Evolutionary conservation across 306 rosid genomes (phyloP).

Genomic region (Canavalia ensiformis): DNA sequence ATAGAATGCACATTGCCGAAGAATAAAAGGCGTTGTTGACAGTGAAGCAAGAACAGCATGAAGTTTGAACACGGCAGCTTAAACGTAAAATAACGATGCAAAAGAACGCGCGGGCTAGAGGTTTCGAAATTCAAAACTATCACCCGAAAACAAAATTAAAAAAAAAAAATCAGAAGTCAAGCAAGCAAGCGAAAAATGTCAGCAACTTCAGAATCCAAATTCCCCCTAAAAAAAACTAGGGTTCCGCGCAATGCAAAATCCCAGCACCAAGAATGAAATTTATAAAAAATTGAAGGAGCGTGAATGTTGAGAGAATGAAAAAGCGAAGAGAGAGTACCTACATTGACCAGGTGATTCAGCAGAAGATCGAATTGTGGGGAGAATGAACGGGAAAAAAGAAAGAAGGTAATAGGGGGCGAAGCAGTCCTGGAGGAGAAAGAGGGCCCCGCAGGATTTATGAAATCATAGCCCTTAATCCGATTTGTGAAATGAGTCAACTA

Average conservation of each 20-base stretch:
- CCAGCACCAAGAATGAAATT: neutral
- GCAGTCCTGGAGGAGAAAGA: conserved; percentile 48
- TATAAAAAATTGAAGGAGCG: conserved; percentile 19
- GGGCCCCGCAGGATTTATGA: conserved; percentile 59
- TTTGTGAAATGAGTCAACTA: conserved; percentile 43
- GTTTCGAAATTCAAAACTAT: conserved; percentile 30
- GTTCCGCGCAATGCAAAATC: conserved; percentile 49
- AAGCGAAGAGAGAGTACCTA: conserved; percentile 57
- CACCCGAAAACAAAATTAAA: neutral
- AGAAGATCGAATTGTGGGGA: conserved; percentile 52
- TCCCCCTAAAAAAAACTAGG: conserved; percentile 54
- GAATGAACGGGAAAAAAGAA: conserved; percentile 20
- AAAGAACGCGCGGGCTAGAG: conserved; percentile 1
- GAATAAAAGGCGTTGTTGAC: conserved; percentile 10
- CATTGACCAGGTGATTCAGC: conserved; percentile 68
- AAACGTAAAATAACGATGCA: neutral
- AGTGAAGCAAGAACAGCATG: conserved; percentile 39
- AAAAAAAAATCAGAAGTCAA: neutral
- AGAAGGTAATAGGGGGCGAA: conserved; percentile 40
- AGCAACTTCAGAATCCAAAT: conserved; percentile 43
- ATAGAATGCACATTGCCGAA: conserved; percentile 40
- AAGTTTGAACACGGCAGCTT: conserved; percentile 19
- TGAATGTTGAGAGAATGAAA: conserved; percentile 30
- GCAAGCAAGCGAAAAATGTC: neutral
- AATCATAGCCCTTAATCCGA: conserved; percentile 59